A percentile compares a stretch with the other conserved stretches of the same genome.
phyloP scores from a whole-genome alignment of 2,329 filamentous ascomycete species.

The Fusarium mangiferae region DNA sequence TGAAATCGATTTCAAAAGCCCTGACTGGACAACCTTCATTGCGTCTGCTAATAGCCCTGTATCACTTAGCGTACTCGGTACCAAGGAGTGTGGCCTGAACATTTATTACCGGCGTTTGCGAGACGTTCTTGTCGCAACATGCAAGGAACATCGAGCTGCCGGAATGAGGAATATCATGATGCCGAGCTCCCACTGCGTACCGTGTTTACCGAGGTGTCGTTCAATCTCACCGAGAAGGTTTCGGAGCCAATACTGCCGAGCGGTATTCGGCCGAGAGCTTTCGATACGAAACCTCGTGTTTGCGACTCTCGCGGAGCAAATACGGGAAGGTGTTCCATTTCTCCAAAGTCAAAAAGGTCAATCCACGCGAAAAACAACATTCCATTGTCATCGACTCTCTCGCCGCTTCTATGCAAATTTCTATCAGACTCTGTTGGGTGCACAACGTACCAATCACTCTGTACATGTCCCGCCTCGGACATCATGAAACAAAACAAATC shows the following conservation, averaged over 20 bases:
- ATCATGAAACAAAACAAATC: neutral
- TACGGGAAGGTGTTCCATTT: neutral
- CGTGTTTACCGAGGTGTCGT: neutral
- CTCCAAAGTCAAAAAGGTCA: neutral
- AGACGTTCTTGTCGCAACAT: neutral
- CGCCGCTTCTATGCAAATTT: neutral
- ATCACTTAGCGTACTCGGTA: neutral
- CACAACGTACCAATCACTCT: neutral
- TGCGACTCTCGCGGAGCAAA: neutral
- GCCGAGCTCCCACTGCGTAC: neutral
- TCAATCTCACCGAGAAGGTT: neutral
- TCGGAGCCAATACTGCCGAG: neutral
- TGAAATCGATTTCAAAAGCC: neutral
- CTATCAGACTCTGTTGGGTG: neutral
- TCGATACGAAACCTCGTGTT: neutral
- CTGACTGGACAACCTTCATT: neutral
- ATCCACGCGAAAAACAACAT: neutral
- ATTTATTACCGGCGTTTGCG: neutral
- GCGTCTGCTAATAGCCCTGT: fast-evolving
- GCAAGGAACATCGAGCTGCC: no score
- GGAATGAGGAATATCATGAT: neutral
- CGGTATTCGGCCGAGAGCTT: neutral
- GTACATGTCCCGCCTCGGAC: neutral
- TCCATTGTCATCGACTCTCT: neutral
- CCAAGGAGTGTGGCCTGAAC: neutral